Percentiles rank a stretch among this genome's conserved stretches.
These are phyloP conservation scores for Alnus rubra DNA, from an alignment of 306 rosid genomes.

Conservation along the genomic window DNA sequence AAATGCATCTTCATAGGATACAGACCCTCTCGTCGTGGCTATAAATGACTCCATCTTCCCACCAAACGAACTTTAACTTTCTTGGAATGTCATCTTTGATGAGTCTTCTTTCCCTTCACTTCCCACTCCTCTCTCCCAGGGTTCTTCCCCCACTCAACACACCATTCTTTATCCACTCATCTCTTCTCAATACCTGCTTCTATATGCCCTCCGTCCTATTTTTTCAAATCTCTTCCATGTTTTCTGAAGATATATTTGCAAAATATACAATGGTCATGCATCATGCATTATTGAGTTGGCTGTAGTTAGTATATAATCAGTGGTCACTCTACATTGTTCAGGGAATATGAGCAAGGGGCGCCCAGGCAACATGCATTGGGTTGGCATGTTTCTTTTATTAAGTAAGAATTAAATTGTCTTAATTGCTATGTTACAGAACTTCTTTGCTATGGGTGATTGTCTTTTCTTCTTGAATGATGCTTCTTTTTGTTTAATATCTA, in stretches of 20 bases:
- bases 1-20: too few species aligned
- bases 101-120: too few species aligned
- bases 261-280: background rate
- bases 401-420: conserved; percentile 49
- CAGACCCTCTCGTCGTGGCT: too few species aligned
- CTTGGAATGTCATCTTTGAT: too few species aligned
- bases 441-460: conserved; percentile 21
- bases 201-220: too few species aligned
- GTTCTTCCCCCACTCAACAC: too few species aligned
- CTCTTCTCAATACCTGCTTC: too few species aligned
- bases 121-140: too few species aligned
- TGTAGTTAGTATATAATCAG: background rate
- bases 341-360: conserved; percentile 63
- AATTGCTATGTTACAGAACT: conserved; percentile 8
- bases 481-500: conserved; percentile 31
- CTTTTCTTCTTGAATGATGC: conserved; percentile 19
- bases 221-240: background rate
- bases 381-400: conserved; percentile 86
- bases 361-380: conserved; percentile 69
- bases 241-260: background rate
- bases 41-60: too few species aligned
- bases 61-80: too few species aligned
- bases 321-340: conserved; percentile 37
- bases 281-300: background rate
- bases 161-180: too few species aligned